Base-by-base conservation (phyloP, 2,329 filamentous ascomycete genomes). In the Talaromyces verruculosus region DNA sequence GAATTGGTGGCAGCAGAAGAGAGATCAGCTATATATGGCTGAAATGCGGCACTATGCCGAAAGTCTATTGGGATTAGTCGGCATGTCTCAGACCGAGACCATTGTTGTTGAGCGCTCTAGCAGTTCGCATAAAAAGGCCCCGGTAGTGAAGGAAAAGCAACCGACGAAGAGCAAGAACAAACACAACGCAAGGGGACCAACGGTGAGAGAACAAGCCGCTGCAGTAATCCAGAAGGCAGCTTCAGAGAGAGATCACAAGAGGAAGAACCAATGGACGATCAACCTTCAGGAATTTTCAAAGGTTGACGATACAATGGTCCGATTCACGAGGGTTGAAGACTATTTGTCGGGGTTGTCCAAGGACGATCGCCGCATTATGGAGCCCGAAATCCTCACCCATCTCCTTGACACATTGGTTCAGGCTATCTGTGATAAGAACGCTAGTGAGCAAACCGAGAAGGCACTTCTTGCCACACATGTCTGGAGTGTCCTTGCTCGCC, bases 31-130 rank as follows among this genome's bases (percentile, higher is more conserved):
- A 1, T 60, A 60, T 15, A 60, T 60, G 58, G 58, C 58, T 10
- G 58, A 60, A 39, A 60, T 60, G 58, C 58, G 39, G 15, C 58
- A 41, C 3, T 60, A 60, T 19, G 58, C 58, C 13, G 58, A 60
- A n/a, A 60, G 58, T 45, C 58, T 60, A 10, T 33, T 60, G 58
- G 58, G 39, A 22, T 60, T 39, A 33, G 58, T 45, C 22, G 58
- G 58, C 2, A 45, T 60, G 58, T 45, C 58, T 17, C 58, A 60
- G 10, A 60, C 58, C 0, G 58, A 60, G n/a, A 60, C 25, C 25
- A 60, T 60, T 45, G 37, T 60, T 5, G 58, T 45, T 19, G 39
- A 60, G 5, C 58, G 39, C 58, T 30, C 39, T 4, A 43, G 37
- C 8, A 41, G 7, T 11, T 28, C 8, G 10, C 58, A 60, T 17